Evolutionary conservation across 2,329 filamentous ascomycete species (phyloP).

Genomic region (Stromatinia cepivora): DNA sequence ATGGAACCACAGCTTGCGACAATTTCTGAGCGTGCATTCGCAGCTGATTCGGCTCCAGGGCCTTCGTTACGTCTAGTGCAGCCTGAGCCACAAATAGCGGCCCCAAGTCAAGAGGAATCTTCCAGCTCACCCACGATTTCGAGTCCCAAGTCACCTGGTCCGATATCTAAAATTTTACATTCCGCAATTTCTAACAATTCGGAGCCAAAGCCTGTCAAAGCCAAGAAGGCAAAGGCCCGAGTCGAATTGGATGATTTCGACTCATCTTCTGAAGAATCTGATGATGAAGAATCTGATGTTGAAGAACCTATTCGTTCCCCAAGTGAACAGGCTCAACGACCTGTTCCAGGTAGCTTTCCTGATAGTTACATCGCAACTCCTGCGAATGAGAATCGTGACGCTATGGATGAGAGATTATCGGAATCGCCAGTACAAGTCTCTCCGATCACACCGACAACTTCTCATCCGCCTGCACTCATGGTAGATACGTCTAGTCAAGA

Average conservation of each 20-base stretch:
- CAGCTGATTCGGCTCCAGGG: conserved; percentile 34
- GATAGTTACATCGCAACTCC: conserved; percentile 39
- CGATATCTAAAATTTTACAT: conserved; percentile 48
- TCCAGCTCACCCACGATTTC: conserved; percentile 42
- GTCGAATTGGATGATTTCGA: conserved; percentile 71
- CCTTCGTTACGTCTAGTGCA: conserved; percentile 39
- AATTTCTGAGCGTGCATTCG: conserved; percentile 34
- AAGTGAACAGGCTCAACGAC: conserved; percentile 34
- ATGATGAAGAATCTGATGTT: conserved; percentile 41
- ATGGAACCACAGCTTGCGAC: conserved; percentile 34
- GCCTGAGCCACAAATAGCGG: conserved; percentile 38
- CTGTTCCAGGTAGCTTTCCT: conserved; percentile 41
- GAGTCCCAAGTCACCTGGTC: conserved; percentile 43
- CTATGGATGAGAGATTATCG: conserved; percentile 51
- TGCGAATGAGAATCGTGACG: conserved; percentile 40
- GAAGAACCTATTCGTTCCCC: conserved; percentile 36
- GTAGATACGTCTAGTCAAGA: conserved; percentile 72
- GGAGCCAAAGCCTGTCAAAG: conserved; percentile 56
- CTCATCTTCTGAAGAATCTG: conserved; percentile 46
- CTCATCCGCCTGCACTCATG: conserved; percentile 64
- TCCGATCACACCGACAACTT: conserved; percentile 50
- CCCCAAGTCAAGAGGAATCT: conserved; percentile 26
- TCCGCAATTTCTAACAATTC: conserved; percentile 43
- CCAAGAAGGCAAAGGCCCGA: conserved; percentile 59
- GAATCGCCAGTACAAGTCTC: conserved; percentile 71